Conservation (phyloP, 1,284 basidiomycete genomes). For the Sanghuangporus baumii region DNA sequence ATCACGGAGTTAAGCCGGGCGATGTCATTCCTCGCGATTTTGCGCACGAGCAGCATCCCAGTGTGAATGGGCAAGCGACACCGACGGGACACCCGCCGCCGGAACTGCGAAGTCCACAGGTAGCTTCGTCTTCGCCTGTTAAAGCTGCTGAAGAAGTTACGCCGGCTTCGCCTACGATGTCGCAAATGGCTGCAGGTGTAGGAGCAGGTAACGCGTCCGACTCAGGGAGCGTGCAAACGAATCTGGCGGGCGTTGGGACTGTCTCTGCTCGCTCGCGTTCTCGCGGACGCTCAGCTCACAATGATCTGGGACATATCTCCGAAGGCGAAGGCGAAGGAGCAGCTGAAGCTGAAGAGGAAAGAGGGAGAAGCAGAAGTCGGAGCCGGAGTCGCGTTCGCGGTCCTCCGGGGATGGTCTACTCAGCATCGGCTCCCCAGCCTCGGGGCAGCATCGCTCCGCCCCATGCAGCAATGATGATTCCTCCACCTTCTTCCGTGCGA, state of each 20-base stretch:
- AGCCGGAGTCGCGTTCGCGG: constrained; percentile 8
- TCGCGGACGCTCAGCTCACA: background rate
- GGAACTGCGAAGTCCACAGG: background rate
- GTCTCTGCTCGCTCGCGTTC: constrained; percentile 4
- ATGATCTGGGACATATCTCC: background rate
- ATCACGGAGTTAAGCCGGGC: background rate
- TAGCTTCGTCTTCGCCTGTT: background rate
- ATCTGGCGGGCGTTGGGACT: constrained; percentile 13
- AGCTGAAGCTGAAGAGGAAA: background rate
- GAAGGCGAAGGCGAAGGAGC: background rate
- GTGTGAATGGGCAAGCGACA: background rate
- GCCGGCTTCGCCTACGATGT: background rate
- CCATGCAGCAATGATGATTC: background rate
- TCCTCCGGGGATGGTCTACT: constrained; percentile 5
- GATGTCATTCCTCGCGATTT: background rate
- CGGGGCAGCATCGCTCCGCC: background rate
- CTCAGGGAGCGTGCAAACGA: background rate
- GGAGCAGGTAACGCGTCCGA: background rate
- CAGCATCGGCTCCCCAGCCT: constrained; percentile 6
- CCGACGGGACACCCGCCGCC: background rate
- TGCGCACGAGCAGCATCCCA: background rate
- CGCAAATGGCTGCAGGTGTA: background rate
- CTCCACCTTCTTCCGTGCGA: background rate
- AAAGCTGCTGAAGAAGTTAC: background rate
- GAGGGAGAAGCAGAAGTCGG: background rate